Evolutionary conservation across 495 filamentous ascomycete species (phyloP).

Genomic region (Aspergillus haitiensis): DNA sequence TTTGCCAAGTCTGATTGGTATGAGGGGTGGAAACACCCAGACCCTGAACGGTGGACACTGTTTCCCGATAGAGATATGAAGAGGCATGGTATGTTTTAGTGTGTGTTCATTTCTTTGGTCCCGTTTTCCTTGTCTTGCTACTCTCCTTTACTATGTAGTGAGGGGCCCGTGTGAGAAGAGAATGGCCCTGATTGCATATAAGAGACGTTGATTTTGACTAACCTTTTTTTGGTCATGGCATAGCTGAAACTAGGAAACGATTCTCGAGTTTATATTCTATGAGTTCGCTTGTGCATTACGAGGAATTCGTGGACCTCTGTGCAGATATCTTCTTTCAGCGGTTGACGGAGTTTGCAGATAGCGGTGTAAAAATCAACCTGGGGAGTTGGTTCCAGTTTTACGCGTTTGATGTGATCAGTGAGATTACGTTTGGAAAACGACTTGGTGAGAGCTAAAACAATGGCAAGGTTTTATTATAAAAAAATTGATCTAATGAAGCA

Average conservation of each 20-base stretch:
- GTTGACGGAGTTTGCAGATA: constrained; percentile 43
- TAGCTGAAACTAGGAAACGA: constrained; percentile 33
- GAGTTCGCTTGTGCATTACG: constrained; percentile 54
- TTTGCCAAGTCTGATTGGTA: constrained; percentile 45
- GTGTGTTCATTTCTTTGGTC: no score
- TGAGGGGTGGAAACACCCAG: constrained; percentile 41
- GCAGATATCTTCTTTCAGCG: constrained; percentile 47
- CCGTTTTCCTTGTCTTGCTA: neutral
- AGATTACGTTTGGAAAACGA: constrained; percentile 64
- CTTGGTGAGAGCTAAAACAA: constrained; percentile 38
- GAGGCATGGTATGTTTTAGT: constrained; percentile 33
- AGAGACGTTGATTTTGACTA: constrained; percentile 16
- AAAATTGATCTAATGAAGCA: neutral
- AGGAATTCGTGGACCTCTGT: constrained; percentile 55
- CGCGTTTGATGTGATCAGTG: constrained; percentile 63
- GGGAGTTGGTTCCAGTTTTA: constrained; percentile 58
- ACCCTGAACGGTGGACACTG: constrained; percentile 37
- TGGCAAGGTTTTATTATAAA: neutral
- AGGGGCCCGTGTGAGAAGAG: neutral
- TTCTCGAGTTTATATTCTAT: constrained; percentile 53
- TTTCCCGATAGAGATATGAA: constrained; percentile 46
- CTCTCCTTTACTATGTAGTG: neutral
- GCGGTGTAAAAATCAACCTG: constrained; percentile 41
- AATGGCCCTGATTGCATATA: neutral
- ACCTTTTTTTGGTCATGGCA: neutral